Percentiles rank a stretch among this genome's conserved stretches.
Conservation (phyloP, 2,329 filamentous ascomycete genomes). For the Acrocalymma vagum region DNA sequence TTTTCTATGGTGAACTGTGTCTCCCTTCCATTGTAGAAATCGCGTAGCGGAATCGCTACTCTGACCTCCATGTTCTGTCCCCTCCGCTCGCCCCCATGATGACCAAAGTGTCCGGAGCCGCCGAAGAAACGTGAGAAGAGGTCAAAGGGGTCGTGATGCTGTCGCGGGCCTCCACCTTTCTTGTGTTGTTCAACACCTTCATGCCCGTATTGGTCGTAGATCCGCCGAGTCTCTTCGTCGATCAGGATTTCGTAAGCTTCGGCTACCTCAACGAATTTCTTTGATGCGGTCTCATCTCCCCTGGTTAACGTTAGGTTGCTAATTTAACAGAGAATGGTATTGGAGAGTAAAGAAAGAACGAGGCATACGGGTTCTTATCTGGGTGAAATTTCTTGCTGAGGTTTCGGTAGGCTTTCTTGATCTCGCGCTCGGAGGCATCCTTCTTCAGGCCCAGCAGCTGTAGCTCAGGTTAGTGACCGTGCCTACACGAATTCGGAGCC, state of each 20-base stretch:
- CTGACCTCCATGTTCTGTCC: slow-evolving; percentile 91
- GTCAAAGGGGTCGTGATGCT: slow-evolving; percentile 83
- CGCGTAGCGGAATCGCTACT: slow-evolving; percentile 78
- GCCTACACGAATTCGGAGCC: not conserved
- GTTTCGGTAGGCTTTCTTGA: slow-evolving; percentile 91
- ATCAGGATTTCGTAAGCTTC: slow-evolving; percentile 95
- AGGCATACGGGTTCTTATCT: slow-evolving; percentile 91
- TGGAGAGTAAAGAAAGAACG: not conserved
- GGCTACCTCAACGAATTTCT: slow-evolving; percentile 92
- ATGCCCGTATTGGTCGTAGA: slow-evolving; percentile 95
- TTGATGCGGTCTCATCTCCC: slow-evolving; percentile 78
- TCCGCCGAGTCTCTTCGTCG: slow-evolving; percentile 78
- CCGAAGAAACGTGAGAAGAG: slow-evolving; percentile 97
- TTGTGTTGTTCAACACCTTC: slow-evolving; percentile 87
- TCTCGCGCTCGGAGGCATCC: slow-evolving; percentile 81
- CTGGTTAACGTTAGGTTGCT: slow-evolving; percentile 54
- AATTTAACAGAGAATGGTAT: not conserved
- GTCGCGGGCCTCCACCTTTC: slow-evolving; percentile 71
- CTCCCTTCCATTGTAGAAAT: slow-evolving; percentile 91
- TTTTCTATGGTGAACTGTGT: slow-evolving; percentile 92
- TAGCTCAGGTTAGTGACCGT: slow-evolving; percentile 30
- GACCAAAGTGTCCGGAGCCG: slow-evolving; percentile 82
- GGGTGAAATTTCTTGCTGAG: slow-evolving; percentile 97
- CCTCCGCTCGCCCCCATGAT: slow-evolving; percentile 78
- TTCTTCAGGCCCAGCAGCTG: slow-evolving; percentile 83